Evolutionary conservation across 495 filamentous ascomycete genomes (phyloP).

Genomic region (Venustampulla echinocandica): DNA sequence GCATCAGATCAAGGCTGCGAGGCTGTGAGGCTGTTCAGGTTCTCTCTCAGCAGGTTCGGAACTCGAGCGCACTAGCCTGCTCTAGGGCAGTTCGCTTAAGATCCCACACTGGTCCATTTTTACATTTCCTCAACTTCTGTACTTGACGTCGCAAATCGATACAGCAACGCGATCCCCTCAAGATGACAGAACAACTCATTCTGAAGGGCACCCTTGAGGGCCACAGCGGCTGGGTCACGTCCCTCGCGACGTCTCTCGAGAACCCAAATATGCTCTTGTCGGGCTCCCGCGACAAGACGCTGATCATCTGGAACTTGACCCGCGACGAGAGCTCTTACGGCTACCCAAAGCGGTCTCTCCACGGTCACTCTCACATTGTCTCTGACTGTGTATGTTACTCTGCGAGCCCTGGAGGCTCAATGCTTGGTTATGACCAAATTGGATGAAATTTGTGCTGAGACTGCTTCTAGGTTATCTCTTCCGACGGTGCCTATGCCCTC

Average conservation of each 20-base stretch:
- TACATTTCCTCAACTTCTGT: constrained; percentile 3
- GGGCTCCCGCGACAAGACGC: constrained; percentile 90
- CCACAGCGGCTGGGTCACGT: constrained; percentile 78
- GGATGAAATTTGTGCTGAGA: constrained; percentile 16
- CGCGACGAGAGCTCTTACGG: constrained; percentile 96
- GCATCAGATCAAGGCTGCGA: no score
- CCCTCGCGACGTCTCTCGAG: constrained; percentile 95
- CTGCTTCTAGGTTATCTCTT: constrained; percentile 83
- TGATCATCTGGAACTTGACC: constrained; percentile 99
- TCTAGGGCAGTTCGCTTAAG: constrained; percentile 9
- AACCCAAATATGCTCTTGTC: constrained; percentile 99
- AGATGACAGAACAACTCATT: constrained; percentile 93
- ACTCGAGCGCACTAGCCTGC: no score
- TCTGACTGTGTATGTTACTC: constrained; percentile 89
- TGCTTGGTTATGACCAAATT: constrained; percentile 1
- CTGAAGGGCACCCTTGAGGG: constrained; percentile 96
- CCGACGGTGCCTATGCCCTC: constrained; percentile 97
- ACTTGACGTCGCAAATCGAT: constrained; percentile 18
- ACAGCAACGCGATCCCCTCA: constrained; percentile 26
- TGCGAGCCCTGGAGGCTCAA: constrained; percentile 10
- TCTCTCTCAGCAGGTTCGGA: no score
- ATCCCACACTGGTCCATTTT: constrained; percentile 8
- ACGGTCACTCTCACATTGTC: constrained; percentile 99
- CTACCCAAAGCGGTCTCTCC: constrained; percentile 95
- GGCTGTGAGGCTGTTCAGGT: no score